Percentiles rank a stretch among this genome's conserved stretches.
phyloP scores from a whole-genome alignment of 305 asterid species.

The Andrographis paniculata region DNA sequence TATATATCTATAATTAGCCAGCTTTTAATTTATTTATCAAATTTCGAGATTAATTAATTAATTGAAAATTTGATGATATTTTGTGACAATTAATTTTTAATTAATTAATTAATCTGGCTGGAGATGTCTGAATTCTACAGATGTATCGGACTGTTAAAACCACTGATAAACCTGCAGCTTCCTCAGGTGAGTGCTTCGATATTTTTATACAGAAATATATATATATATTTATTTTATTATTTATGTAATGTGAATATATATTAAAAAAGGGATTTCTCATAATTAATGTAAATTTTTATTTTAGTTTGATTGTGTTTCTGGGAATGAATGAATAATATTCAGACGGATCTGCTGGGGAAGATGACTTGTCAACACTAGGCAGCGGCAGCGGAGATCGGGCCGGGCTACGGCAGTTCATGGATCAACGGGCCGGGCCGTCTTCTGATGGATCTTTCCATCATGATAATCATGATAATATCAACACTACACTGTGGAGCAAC shows the following conservation, averaged over 20 bases:
- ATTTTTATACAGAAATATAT: slow-evolving; percentile 14
- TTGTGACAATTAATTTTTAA: background rate
- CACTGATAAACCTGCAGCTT: slow-evolving; percentile 84
- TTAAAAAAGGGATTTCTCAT: no score
- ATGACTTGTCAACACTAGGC: slow-evolving; percentile 31
- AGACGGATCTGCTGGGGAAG: slow-evolving; percentile 38
- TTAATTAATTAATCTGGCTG: background rate
- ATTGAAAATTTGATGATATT: background rate
- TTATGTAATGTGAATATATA: background rate
- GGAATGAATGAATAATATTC: slow-evolving; percentile 22
- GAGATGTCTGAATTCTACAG: slow-evolving; percentile 34
- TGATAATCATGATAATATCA: background rate
- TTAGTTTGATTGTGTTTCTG: background rate
- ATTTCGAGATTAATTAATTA: slow-evolving; percentile 78
- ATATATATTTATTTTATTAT: background rate
- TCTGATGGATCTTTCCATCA: slow-evolving; percentile 44
- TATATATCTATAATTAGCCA: background rate
- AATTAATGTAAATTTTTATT: background rate
- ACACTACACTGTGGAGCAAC: slow-evolving; percentile 73
- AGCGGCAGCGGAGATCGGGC: slow-evolving; percentile 21
- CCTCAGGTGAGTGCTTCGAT: slow-evolving; percentile 51
- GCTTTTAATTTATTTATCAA: slow-evolving; percentile 5
- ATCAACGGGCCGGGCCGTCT: slow-evolving; percentile 33
- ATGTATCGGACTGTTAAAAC: slow-evolving; percentile 93
- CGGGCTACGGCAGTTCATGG: slow-evolving; percentile 34